Evolutionary conservation across 1,139 yeast species (phyloP), one percentile per base, ranked within the genome.

Genomic region (Saccharomyces hybrid): DNA sequence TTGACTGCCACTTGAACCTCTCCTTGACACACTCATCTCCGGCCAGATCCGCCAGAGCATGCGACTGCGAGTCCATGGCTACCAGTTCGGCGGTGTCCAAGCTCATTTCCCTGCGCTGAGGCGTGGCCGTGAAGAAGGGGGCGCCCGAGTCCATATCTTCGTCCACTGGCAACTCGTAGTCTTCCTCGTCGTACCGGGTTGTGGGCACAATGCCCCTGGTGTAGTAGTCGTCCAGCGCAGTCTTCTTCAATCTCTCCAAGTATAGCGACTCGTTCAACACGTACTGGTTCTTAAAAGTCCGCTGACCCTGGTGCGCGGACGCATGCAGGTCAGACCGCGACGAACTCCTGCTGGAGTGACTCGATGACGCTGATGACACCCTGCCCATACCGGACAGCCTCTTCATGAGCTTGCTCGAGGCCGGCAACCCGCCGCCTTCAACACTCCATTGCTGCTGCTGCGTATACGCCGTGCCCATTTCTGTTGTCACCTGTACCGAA

Each of bases 1-100:
- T 88, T 0, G 91, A 81, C 68, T 91, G 97, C 98, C 98, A 91
- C 71, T 89, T 96, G 19, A 90, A 75, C 51, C 97, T 76, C 67
- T 89, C 97, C 31, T 82, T 70, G 24, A 87, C 82, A 8, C 4
- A 14, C 9, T 21, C 24, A 42, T 42, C 6, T 14, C 4, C 16
- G 12, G 21, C 12, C 24, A 42, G 46, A 4, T 42, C 46, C 46
- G 24, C 24, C 7, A 29, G 34, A 29, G 34, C 34, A 29, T 29
- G 34, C 14, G 34, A 29, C 34, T 29, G 14, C 34, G 34, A 42
- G 21, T 42, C n/a, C 46, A 42, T 42, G 21, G 24, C 24, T 5
- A 42, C 24, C 47, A 24, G 21, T 14, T 46, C 48, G 7, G 9
- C 31, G 26, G n/a, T 9, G 6, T 14, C 48, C 21, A 24, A 8